Conservation (phyloP, 2,329 filamentous ascomycete genomes). For the Sporothrix sp. region DNA sequence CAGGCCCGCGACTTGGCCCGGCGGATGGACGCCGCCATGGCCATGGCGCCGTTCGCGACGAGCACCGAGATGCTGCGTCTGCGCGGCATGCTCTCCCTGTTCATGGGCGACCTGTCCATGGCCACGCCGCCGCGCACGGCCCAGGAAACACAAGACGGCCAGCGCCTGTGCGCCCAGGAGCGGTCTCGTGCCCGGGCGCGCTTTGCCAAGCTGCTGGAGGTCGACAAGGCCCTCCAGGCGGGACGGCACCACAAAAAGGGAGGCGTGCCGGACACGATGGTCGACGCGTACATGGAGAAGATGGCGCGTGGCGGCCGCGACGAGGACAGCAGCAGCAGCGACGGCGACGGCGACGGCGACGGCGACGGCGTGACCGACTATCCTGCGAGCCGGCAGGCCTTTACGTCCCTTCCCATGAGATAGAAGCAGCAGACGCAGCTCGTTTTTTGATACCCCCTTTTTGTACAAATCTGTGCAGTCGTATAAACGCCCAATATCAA, state of each 20-base stretch:
- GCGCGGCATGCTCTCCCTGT: constrained; percentile 64
- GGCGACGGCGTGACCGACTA: constrained; percentile 23
- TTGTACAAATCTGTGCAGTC: too few species aligned
- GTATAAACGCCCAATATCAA: too few species aligned
- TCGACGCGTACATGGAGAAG: constrained; percentile 9
- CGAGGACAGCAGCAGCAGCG: not conserved
- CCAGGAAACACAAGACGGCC: constrained; percentile 24
- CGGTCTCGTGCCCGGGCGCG: constrained; percentile 27
- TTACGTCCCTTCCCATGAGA: too few species aligned
- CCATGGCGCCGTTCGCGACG: constrained; percentile 59
- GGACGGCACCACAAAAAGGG: constrained; percentile 4
- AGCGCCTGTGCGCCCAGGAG: constrained; percentile 28
- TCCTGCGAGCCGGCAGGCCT: constrained; percentile 23
- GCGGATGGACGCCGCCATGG: constrained; percentile 62
- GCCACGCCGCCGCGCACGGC: constrained; percentile 26
- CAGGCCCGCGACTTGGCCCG: constrained; percentile 53
- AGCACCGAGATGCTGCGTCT: constrained; percentile 58
- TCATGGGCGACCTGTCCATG: constrained; percentile 58
- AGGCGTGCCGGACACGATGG: constrained; percentile 9
- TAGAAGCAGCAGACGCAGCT: too few species aligned
- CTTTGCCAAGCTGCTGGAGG: constrained; percentile 30
- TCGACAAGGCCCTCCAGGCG: constrained; percentile 14
- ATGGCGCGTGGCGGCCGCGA: not conserved
- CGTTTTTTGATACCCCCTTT: too few species aligned
- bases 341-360: constrained; percentile 20